phyloP scores from a whole-genome alignment of 352 stramenopile genomes.

The Phytophthora rubi region DNA sequence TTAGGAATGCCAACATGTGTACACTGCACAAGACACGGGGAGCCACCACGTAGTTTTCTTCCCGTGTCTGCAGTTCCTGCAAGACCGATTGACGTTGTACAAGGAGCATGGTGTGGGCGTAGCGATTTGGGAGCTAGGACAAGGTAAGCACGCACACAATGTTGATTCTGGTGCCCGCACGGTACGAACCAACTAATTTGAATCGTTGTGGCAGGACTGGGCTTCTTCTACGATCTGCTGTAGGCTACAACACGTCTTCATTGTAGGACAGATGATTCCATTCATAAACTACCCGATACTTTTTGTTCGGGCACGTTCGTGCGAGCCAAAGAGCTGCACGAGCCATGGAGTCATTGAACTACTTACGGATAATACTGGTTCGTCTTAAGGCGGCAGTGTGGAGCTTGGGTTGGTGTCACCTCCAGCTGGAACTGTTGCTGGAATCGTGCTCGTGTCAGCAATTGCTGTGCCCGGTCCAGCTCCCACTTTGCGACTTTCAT shows the following conservation, averaged over 20 bases:
- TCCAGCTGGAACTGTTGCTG: conserved; percentile 4
- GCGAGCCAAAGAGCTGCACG: not conserved
- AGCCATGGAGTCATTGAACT: conserved; percentile 6
- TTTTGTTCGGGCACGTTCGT: conserved; percentile 11
- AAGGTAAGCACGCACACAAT: conserved; percentile 48
- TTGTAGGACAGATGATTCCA: not conserved
- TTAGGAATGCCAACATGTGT: conserved; percentile 75
- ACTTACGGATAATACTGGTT: conserved; percentile 2
- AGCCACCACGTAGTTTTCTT: conserved; percentile 67
- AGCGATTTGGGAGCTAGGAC: conserved; percentile 82
- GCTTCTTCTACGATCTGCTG: conserved; percentile 82
- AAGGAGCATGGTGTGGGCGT: conserved; percentile 53
- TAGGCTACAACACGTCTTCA: conserved; percentile 20
- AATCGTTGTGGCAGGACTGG: conserved; percentile 50
- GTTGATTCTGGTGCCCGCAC: not conserved
- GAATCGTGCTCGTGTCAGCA: conserved; percentile 1
- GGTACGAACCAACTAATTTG: conserved; percentile 7
- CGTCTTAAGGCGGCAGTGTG: conserved; percentile 3
- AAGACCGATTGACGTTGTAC: conserved; percentile 70
- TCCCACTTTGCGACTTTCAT: conserved; percentile 48
- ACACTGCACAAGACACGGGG: conserved; percentile 36
- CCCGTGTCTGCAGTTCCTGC: conserved; percentile 83
- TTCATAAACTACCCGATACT: conserved; percentile 15
- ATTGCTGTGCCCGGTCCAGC: not conserved
- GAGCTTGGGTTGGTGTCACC: not conserved